Conservation (phyloP, 1,139 yeast species). For the Suhomyces guaymorum region DNA sequence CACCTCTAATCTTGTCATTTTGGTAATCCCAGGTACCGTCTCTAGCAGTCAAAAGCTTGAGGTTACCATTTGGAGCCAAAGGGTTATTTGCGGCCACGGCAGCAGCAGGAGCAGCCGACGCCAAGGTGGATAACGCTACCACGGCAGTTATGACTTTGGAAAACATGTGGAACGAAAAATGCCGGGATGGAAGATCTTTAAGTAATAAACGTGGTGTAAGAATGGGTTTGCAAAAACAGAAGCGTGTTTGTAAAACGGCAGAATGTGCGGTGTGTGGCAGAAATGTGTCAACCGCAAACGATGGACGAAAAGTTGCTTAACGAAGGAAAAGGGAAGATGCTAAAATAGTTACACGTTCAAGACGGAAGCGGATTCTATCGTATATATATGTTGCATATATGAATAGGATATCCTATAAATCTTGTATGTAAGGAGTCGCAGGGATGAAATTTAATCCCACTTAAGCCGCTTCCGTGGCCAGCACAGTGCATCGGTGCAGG, state of each 20-base stretch:
- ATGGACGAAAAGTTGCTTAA: too few relatives aligned
- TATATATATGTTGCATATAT: not conserved
- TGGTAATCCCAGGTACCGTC: conserved; percentile 47
- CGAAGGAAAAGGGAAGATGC: not conserved
- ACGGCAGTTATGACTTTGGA: conserved; percentile 6
- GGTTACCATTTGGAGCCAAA: conserved; percentile 11
- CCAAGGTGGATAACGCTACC: conserved; percentile 2
- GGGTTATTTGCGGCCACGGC: conserved; percentile 13
- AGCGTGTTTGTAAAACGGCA: not conserved
- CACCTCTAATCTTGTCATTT: conserved; percentile 63
- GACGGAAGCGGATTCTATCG: not conserved
- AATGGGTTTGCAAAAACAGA: too few relatives aligned
- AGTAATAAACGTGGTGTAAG: too few relatives aligned
- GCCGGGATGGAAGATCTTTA: too few relatives aligned
- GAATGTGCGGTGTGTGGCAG: not conserved
- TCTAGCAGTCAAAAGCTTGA: conserved; percentile 14
- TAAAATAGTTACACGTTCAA: too few relatives aligned
- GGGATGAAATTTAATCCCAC: conserved; percentile 9
- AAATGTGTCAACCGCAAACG: too few relatives aligned
- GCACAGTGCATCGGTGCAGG: not conserved
- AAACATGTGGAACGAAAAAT: too few relatives aligned
- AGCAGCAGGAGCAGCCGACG: conserved; percentile 13
- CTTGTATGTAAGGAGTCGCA: conserved; percentile 8
- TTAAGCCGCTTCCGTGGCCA: not conserved
- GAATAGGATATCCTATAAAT: too few relatives aligned